Evolutionary conservation across 306 rosid genomes (phyloP).

Genomic region (Prunus mume): DNA sequence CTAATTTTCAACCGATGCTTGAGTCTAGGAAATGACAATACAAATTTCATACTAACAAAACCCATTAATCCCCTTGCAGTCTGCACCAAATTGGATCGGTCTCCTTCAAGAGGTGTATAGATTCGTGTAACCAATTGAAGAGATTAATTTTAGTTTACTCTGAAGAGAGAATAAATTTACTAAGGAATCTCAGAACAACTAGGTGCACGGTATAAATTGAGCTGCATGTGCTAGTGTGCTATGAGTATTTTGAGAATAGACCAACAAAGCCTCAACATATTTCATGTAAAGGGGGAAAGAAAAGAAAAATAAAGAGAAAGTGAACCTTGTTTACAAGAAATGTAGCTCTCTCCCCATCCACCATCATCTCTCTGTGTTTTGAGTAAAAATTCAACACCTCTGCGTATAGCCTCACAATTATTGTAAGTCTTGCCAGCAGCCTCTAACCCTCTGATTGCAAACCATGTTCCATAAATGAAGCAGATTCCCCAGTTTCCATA

Average conservation of each 20-base stretch:
- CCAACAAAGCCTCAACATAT: too few relatives aligned
- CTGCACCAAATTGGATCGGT: conserved; percentile 34
- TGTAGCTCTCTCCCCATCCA: conserved; percentile 50
- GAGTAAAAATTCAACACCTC: conserved; percentile 31
- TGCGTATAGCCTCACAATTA: conserved; percentile 28
- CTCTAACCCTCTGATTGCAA: conserved; percentile 31
- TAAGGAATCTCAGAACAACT: too few relatives aligned
- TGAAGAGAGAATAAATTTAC: too few relatives aligned
- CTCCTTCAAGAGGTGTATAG: conserved; percentile 32
- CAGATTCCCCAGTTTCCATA: conserved; percentile 45
- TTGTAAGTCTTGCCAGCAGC: conserved; percentile 28
- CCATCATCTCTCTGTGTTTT: conserved; percentile 36
- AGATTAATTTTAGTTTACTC: too few relatives aligned
- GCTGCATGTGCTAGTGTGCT: too few relatives aligned
- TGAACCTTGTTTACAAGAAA: conserved; percentile 20
- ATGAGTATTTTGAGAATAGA: too few relatives aligned
- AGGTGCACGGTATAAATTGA: too few relatives aligned
- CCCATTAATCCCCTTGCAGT: conserved; percentile 34
- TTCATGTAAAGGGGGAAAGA: too few relatives aligned
- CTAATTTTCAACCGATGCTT: too few relatives aligned
- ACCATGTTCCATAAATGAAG: conserved; percentile 39
- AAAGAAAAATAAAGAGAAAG: too few relatives aligned
- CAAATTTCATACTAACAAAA: too few relatives aligned
- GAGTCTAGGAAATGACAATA: too few relatives aligned
- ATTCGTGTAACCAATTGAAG: background rate